Percentiles rank a stretch among this genome's conserved stretches.
Evolutionary conservation across 495 filamentous ascomycete species (phyloP).

Genomic region (Aspergillus biplanus): DNA sequence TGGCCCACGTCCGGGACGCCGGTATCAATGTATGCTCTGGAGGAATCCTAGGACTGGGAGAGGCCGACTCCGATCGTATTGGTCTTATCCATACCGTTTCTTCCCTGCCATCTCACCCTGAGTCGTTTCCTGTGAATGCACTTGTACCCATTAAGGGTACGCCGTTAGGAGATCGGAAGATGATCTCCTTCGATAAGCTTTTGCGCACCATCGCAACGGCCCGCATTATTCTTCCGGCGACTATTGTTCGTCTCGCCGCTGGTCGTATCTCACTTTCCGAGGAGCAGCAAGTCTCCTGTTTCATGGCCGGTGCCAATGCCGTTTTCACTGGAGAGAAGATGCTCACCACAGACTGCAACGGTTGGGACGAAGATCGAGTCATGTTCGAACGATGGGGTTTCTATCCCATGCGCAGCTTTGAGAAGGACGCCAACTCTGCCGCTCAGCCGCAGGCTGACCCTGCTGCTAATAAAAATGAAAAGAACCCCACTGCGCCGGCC

Average conservation of each 20-base stretch:
- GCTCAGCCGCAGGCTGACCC: slow-evolving; percentile 3
- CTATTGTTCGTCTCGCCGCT: slow-evolving; percentile 81
- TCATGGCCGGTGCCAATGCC: slow-evolving; percentile 84
- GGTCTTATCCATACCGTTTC: slow-evolving; percentile 78
- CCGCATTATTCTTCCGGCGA: slow-evolving; percentile 73
- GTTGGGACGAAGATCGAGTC: slow-evolving; percentile 80
- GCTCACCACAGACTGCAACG: slow-evolving; percentile 85
- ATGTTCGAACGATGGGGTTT: slow-evolving; percentile 83
- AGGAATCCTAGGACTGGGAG: slow-evolving; percentile 79
- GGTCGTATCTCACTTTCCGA: slow-evolving; percentile 77
- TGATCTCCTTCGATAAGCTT: slow-evolving; percentile 70
- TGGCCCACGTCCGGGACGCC: slow-evolving; percentile 75
- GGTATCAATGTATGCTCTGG: slow-evolving; percentile 86
- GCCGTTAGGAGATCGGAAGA: slow-evolving; percentile 70
- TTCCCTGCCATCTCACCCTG: slow-evolving; percentile 75
- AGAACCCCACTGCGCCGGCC: slow-evolving; percentile 23
- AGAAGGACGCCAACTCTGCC: slow-evolving; percentile 29
- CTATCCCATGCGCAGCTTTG: slow-evolving; percentile 66
- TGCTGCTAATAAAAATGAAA: slow-evolving; percentile 2
- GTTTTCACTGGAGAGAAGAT: slow-evolving; percentile 92
- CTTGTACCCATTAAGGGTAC: slow-evolving; percentile 86
- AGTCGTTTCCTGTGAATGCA: slow-evolving; percentile 84
- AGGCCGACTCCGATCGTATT: slow-evolving; percentile 73
- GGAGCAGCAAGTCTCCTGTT: slow-evolving; percentile 82
- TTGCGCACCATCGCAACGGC: slow-evolving; percentile 81